Conservation (phyloP, 2,329 filamentous ascomycete genomes). For the Aurifilum marmelostoma region DNA sequence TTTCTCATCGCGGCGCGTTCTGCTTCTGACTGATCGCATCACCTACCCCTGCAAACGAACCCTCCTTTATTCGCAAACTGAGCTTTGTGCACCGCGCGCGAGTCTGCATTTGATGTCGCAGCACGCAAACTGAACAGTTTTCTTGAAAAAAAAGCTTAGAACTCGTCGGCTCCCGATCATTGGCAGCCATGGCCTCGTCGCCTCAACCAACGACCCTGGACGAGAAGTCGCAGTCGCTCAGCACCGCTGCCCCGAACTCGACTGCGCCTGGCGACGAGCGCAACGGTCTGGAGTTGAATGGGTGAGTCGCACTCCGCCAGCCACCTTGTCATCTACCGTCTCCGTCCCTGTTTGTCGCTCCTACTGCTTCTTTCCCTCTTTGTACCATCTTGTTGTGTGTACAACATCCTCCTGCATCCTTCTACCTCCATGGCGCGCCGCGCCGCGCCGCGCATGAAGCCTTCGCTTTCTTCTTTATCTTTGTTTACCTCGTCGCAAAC, state of each 20-base stretch:
- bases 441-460: not conserved
- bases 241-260: slow-evolving; percentile 48
- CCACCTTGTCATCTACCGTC: slow-evolving; percentile 15
- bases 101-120: slow-evolving; percentile 41
- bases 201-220: slow-evolving; percentile 47
- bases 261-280: slow-evolving; percentile 46
- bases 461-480: not conserved
- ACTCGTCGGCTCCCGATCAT: slow-evolving; percentile 40
- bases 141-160: slow-evolving; percentile 34
- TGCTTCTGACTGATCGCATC: slow-evolving; percentile 5
- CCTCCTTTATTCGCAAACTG: not conserved
- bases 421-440: not conserved
- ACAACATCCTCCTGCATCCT: not conserved
- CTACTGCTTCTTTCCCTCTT: not conserved
- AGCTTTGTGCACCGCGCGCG: slow-evolving; percentile 22
- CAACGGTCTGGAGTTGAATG: slow-evolving; percentile 48
- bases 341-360: not conserved
- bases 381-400: not conserved
- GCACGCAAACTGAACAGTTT: slow-evolving; percentile 16
- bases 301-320: slow-evolving; percentile 52
- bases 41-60: not conserved
- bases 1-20: slow-evolving; percentile 9
- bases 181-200: slow-evolving; percentile 59
- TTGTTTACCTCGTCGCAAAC: not conserved
- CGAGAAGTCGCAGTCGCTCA: slow-evolving; percentile 53